A percentile compares a stretch with the other conserved stretches of the same genome.
phyloP scores from a whole-genome alignment of 345 rosid species.

The Theobroma cacao region DNA sequence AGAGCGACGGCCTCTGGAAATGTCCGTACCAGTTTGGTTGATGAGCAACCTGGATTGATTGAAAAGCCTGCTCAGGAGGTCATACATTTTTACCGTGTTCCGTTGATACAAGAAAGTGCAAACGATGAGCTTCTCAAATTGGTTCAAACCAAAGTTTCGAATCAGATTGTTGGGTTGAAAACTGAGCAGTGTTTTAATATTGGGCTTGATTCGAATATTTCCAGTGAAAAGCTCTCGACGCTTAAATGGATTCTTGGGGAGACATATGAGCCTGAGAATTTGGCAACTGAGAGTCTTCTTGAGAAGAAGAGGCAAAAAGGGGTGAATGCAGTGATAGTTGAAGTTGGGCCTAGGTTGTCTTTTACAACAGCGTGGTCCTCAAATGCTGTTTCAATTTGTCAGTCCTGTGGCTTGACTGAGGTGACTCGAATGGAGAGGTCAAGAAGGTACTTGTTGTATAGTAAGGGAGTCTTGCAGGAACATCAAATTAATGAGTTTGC shows the following conservation, averaged over 20 bases:
- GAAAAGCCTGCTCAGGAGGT: conserved; percentile 61
- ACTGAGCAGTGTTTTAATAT: conserved; percentile 88
- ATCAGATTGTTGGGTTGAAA: conserved; percentile 67
- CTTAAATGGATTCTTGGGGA: conserved; percentile 89
- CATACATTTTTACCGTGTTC: conserved; percentile 70
- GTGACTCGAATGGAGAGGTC: conserved; percentile 88
- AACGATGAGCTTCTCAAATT: conserved; percentile 59
- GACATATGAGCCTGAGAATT: conserved; percentile 86
- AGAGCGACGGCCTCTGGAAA: conserved; percentile 44
- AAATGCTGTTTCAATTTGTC: conserved; percentile 85
- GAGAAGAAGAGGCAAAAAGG: conserved; percentile 72
- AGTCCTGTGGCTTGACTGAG: conserved; percentile 69
- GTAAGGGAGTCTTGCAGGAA: conserved; percentile 52
- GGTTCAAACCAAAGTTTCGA: conserved; percentile 58
- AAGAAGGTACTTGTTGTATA: conserved; percentile 71
- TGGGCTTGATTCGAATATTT: conserved; percentile 46
- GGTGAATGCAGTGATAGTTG: conserved; percentile 51
- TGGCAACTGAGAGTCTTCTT: conserved; percentile 72
- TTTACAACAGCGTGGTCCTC: conserved; percentile 96
- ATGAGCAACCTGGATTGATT: conserved; percentile 41
- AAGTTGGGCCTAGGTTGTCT: conserved; percentile 88
- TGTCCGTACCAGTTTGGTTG: conserved; percentile 34
- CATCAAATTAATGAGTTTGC: conserved; percentile 61
- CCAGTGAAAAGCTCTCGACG: conserved; percentile 47
- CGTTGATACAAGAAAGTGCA: conserved; percentile 76